A percentile compares a stretch with the other conserved stretches of the same genome.
These are phyloP conservation scores for Calonectria crousiana DNA, from an alignment of 2,329 filamentous ascomycete species.

Conservation along the genomic window DNA sequence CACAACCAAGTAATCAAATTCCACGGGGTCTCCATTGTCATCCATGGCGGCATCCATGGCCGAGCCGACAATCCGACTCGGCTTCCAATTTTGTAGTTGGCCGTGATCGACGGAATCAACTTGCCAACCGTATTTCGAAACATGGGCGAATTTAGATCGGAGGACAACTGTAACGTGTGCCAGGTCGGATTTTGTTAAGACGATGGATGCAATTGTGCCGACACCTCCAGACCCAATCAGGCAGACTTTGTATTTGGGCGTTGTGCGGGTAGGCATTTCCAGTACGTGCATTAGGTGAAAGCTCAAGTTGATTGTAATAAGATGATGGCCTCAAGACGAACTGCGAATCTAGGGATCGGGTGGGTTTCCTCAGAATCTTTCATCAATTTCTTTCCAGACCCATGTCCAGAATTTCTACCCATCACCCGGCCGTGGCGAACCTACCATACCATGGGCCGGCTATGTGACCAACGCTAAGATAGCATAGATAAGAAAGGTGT, in stretches of 20 bases:
- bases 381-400: neutral
- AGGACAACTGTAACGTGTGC: neutral
- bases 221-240: neutral
- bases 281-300: neutral
- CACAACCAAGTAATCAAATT: neutral
- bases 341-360: too few species aligned
- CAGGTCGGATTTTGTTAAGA: neutral
- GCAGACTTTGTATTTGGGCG: neutral
- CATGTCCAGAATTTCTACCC: neutral
- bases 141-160: neutral
- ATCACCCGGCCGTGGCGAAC: neutral
- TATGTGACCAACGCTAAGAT: neutral
- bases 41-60: neutral
- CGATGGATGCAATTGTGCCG: neutral
- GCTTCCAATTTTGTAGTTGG: neutral
- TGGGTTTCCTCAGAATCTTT: neutral
- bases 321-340: neutral
- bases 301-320: neutral
- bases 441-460: neutral
- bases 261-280: neutral
- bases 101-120: neutral
- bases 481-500: neutral
- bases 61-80: neutral
- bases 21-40: neutral
- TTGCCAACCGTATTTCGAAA: neutral